Evolutionary conservation across 148 eudicot genomes (phyloP).

Genomic region (Salicornia ramosissima): DNA sequence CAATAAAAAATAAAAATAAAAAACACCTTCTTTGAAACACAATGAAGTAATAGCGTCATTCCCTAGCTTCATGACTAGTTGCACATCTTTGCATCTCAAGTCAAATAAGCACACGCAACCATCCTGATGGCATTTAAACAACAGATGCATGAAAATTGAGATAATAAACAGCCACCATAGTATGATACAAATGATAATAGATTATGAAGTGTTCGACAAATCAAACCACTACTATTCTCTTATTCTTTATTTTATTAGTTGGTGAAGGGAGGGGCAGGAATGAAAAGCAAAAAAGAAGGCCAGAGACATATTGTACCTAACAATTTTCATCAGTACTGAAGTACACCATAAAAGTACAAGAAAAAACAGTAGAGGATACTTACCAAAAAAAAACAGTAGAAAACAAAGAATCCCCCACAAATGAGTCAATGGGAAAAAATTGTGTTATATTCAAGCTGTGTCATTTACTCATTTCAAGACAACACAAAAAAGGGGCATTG

Average conservation of each 20-base stretch:
- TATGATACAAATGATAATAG: neutral
- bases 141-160: slow-evolving; percentile 9
- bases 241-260: no score
- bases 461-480: no score
- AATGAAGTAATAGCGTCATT: slow-evolving; percentile 63
- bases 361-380: neutral
- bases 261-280: no score
- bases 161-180: slow-evolving; percentile 1
- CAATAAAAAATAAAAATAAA: neutral
- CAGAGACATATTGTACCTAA: no score
- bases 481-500: neutral
- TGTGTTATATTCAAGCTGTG: neutral
- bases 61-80: slow-evolving; percentile 52
- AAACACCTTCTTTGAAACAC: slow-evolving; percentile 76
- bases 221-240: neutral
- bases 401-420: neutral
- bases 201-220: neutral
- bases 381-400: neutral
- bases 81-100: slow-evolving; percentile 75
- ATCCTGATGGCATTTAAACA: slow-evolving; percentile 47
- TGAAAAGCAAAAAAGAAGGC: no score
- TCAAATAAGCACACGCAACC: slow-evolving; percentile 87
- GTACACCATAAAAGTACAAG: no score
- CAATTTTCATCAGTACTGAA: no score
- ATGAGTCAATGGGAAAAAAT: neutral